These are phyloP conservation scores for Suaeda aralocaspica DNA, from an alignment of 148 eudicot species.

Conservation along the genomic window DNA sequence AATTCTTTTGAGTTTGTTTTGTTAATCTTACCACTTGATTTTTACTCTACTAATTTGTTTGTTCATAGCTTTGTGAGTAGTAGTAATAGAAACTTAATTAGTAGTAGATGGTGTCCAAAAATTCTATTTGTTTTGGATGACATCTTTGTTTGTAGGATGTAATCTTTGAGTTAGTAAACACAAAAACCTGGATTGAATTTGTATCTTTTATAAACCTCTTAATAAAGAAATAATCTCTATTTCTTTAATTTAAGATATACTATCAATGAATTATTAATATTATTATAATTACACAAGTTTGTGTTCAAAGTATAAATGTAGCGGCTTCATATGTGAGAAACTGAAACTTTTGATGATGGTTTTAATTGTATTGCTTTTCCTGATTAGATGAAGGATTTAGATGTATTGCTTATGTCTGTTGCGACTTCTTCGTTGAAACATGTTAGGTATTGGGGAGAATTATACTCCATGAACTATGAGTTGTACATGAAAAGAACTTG, in stretches of 20 bases:
- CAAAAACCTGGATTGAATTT: constrained; percentile 29
- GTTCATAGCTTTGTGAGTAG: constrained; percentile 43
- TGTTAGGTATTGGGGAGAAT: background rate
- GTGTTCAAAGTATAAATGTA: no score
- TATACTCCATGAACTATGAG: background rate
- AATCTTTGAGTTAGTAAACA: constrained; percentile 49
- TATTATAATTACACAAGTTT: background rate
- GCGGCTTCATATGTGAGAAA: background rate
- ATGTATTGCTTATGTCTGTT: background rate
- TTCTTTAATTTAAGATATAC: background rate
- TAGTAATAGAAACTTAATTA: constrained; percentile 24
- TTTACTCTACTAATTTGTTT: constrained; percentile 22
- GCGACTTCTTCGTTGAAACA: background rate
- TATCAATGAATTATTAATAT: background rate
- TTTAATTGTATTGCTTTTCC: background rate
- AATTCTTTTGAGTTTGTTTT: constrained; percentile 10
- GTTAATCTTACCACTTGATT: constrained; percentile 12
- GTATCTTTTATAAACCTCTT: constrained; percentile 17
- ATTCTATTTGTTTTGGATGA: constrained; percentile 30
- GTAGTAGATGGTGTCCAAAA: constrained; percentile 21
- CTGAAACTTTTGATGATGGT: background rate
- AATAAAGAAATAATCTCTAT: constrained; percentile 22
- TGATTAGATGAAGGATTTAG: background rate
- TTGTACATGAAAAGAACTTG: background rate
- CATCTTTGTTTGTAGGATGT: constrained; percentile 27